Percentiles rank a stretch among this genome's conserved stretches.
Conservation (phyloP, 73 alveolate genomes). For the Paramecium sexaurelia region DNA sequence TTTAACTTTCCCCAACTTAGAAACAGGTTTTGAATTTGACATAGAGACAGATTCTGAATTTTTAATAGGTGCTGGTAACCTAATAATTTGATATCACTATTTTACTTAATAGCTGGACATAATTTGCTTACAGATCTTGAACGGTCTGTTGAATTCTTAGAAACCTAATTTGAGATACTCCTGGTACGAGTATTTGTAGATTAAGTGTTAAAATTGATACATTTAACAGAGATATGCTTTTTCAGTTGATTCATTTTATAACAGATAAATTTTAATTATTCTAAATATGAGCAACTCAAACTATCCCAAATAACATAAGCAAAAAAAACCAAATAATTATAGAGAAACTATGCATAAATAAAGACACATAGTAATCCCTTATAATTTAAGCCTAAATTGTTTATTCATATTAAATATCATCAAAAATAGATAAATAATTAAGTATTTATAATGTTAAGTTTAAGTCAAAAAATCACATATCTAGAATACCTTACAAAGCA, state of each 20-base stretch:
- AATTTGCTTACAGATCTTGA: slow-evolving; percentile 40
- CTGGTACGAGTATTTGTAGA: slow-evolving; percentile 42
- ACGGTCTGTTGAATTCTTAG: not conserved
- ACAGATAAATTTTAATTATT: slow-evolving; percentile 24
- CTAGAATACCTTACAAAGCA: not conserved
- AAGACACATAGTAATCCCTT: no score
- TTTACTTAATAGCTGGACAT: slow-evolving; percentile 28
- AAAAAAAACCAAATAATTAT: not conserved
- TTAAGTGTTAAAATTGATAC: slow-evolving; percentile 46
- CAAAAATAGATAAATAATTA: no score
- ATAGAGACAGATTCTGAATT: not conserved
- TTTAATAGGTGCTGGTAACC: not conserved
- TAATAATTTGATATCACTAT: not conserved
- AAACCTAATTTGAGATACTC: slow-evolving; percentile 19
- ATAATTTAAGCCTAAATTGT: no score
- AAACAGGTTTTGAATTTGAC: not conserved
- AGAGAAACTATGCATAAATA: no score
- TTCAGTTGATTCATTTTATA: slow-evolving; percentile 58
- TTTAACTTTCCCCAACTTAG: slow-evolving; percentile 33
- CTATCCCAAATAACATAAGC: not conserved
- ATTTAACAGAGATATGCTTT: slow-evolving; percentile 50
- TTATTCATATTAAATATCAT: no score
- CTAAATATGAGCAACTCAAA: not conserved
- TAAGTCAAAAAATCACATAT: not conserved
- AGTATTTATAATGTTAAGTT: not conserved